phyloP scores from a whole-genome alignment of 2,329 filamentous ascomycete species.

The Exserohilum turcica region DNA sequence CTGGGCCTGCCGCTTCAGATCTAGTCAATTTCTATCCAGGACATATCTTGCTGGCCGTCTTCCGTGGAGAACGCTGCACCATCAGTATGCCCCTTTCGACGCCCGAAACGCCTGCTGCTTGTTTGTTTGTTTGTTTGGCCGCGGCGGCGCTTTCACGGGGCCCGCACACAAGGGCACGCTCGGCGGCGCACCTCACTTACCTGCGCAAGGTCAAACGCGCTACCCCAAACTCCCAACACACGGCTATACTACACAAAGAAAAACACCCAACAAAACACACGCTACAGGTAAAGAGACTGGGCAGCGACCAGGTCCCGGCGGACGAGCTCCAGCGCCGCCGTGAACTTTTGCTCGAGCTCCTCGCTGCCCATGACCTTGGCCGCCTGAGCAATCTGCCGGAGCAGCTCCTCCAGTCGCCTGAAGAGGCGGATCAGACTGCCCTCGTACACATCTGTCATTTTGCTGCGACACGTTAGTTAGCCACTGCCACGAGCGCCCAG shows the following conservation, averaged over 20 bases:
- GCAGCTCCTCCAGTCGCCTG: conserved; percentile 88
- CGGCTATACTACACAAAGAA: too few relatives aligned
- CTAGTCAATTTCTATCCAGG: conserved; percentile 41
- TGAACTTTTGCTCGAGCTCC: conserved; percentile 90
- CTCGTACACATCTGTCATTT: conserved; percentile 99
- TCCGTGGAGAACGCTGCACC: conserved; percentile 19
- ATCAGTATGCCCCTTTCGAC: conserved; percentile 25
- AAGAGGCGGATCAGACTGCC: conserved; percentile 95
- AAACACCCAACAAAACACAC: conserved; percentile 9
- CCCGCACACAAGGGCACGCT: conserved; percentile 22
- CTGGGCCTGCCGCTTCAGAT: conserved; percentile 25
- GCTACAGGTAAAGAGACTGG: conserved; percentile 80
- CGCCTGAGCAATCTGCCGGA: conserved; percentile 94
- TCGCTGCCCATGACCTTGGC: conserved; percentile 98
- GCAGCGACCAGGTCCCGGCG: conserved; percentile 93
- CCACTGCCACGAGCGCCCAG: background rate
- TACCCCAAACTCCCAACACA: too few relatives aligned
- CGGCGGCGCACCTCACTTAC: conserved; percentile 23
- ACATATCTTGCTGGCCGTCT: conserved; percentile 21
- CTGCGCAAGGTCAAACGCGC: too few relatives aligned
- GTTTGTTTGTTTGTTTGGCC: conserved; percentile 20
- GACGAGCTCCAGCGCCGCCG: conserved; percentile 81
- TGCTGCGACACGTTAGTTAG: conserved; percentile 60
- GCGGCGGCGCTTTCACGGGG: conserved; percentile 20
- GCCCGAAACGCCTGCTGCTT: conserved; percentile 17